Conservation (phyloP, 202 grass and related monocot species). For the Schoenoplectus tabernaemontani region DNA sequence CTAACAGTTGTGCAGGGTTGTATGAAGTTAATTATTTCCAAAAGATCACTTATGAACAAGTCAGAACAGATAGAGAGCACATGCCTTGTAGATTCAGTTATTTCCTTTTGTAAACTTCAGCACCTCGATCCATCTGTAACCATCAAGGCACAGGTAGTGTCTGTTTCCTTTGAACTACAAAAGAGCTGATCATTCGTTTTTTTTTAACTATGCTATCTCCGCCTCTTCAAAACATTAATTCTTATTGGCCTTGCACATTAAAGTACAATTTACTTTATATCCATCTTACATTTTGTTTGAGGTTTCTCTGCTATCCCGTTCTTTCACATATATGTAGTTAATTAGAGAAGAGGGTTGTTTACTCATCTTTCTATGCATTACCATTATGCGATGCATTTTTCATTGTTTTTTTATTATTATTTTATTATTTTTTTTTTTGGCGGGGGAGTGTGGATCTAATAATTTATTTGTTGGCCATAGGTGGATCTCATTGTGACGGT, state of each 20-base stretch:
- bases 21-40: slow-evolving; percentile 59
- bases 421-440: neutral
- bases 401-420: neutral
- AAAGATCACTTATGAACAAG: slow-evolving; percentile 48
- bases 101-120: slow-evolving; percentile 95
- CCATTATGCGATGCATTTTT: neutral
- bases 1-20: slow-evolving; percentile 62
- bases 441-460: neutral
- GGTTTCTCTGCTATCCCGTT: neutral
- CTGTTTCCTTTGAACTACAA: slow-evolving; percentile 22
- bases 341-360: neutral
- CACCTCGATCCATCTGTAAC: slow-evolving; percentile 79
- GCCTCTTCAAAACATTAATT: neutral
- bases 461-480: slow-evolving; percentile 35
- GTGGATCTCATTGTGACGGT: slow-evolving; percentile 80
- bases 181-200: slow-evolving; percentile 11
- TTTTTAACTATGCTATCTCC: too few relatives aligned
- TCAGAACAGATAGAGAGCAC: slow-evolving; percentile 59
- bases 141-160: slow-evolving; percentile 68
- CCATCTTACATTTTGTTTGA: neutral
- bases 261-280: neutral
- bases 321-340: neutral
- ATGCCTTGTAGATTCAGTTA: slow-evolving; percentile 76
- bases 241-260: neutral
- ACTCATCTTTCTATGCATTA: neutral